Conservation (phyloP, 2,329 filamentous ascomycete genomes). For the Diaporthe helianthi region DNA sequence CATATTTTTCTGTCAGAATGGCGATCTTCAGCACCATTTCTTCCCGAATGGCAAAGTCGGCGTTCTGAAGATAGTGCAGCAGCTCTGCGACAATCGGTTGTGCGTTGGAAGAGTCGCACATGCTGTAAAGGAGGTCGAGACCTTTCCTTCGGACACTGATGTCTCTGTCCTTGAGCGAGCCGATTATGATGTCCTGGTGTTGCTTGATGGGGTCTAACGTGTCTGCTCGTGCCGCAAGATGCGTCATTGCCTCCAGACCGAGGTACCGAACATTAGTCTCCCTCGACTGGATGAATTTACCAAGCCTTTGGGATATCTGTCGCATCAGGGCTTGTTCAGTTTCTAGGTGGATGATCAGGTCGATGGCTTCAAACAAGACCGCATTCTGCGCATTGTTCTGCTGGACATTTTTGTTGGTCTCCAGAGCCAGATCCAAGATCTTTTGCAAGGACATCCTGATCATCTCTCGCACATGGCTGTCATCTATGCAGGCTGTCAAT, state of each 20-base stretch:
- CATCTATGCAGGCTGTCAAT: constrained; percentile 64
- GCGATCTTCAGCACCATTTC: constrained; percentile 99
- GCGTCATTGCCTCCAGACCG: constrained; percentile 96
- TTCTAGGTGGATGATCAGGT: constrained; percentile 96
- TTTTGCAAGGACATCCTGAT: constrained; percentile 91
- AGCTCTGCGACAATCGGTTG: constrained; percentile 93
- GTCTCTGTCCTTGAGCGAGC: constrained; percentile 91
- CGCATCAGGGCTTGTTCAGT: constrained; percentile 95
- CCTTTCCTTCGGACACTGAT: constrained; percentile 97
- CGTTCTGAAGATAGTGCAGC: constrained; percentile 91
- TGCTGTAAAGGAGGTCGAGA: constrained; percentile 96
- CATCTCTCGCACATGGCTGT: constrained; percentile 88
- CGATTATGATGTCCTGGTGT: constrained; percentile 94
- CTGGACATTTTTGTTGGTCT: constrained; percentile 97
- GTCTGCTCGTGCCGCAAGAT: constrained; percentile 91
- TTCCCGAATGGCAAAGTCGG: constrained; percentile 96
- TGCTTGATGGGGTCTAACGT: constrained; percentile 97
- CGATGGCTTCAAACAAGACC: constrained; percentile 97
- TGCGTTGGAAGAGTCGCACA: constrained; percentile 97
- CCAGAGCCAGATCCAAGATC: constrained; percentile 89
- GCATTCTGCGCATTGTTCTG: constrained; percentile 99
- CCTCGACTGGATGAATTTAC: constrained; percentile 94
- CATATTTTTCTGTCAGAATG: constrained; percentile 97
- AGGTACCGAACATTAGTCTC: constrained; percentile 98
- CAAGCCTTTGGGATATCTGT: constrained; percentile 88